Evolutionary conservation across 1,139 yeast species (phyloP).

Genomic region (Pichia sp.): DNA sequence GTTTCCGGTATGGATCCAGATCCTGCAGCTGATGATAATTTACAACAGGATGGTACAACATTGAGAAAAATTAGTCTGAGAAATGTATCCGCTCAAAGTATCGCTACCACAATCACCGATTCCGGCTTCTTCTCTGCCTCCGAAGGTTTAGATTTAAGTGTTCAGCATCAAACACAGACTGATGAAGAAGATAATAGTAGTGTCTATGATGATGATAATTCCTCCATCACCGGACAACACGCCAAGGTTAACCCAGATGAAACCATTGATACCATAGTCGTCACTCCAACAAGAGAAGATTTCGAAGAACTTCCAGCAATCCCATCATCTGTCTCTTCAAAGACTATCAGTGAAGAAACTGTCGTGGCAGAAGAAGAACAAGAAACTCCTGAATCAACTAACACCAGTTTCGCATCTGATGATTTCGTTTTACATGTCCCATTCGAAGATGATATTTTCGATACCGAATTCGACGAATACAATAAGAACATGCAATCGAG

Average conservation of each 20-base stretch:
- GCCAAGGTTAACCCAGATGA: constrained; percentile 10
- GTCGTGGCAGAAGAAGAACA: neutral
- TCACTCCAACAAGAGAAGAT: constrained; percentile 5
- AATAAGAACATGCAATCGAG: constrained; percentile 16
- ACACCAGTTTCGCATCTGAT: constrained; percentile 21
- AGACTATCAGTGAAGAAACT: neutral
- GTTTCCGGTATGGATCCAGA: constrained; percentile 11
- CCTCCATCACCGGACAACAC: constrained; percentile 12
- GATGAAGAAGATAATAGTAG: constrained; percentile 15
- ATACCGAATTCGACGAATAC: constrained; percentile 18
- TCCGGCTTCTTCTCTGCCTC: constrained; percentile 33
- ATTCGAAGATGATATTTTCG: constrained; percentile 32
- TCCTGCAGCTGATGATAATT: neutral
- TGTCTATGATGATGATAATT: constrained; percentile 1
- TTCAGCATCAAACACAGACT: neutral
- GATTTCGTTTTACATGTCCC: constrained; percentile 25
- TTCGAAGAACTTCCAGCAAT: neutral
- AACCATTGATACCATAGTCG: constrained; percentile 13
- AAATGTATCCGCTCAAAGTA: constrained; percentile 26
- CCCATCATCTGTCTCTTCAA: neutral
- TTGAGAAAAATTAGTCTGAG: constrained; percentile 15
- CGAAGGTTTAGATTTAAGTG: constrained; percentile 24
- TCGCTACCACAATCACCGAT: constrained; percentile 28
- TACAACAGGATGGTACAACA: constrained; percentile 12
- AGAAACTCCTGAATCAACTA: neutral